phyloP scores from a whole-genome alignment of 148 eudicot genomes.

The Silene uniflora region DNA sequence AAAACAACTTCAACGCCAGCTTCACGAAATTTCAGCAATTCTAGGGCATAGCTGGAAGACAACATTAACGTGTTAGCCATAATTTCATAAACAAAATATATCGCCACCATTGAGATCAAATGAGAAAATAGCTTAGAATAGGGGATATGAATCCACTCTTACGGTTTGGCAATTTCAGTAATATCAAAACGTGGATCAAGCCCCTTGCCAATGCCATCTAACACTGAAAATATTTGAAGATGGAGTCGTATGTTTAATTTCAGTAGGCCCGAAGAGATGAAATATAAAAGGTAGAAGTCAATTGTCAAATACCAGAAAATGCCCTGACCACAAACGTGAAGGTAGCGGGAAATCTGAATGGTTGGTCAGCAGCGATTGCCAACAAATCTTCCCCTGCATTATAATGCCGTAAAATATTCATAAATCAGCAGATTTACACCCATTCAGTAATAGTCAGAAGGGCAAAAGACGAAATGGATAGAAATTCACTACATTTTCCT shows the following conservation, averaged over 20 bases:
- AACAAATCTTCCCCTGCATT: constrained; percentile 90
- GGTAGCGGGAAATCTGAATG: constrained; percentile 93
- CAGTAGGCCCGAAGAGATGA: not conserved
- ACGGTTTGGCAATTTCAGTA: constrained; percentile 98
- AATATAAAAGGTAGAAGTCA: constrained; percentile 13
- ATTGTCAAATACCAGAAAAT: constrained; percentile 48
- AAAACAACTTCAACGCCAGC: constrained; percentile 89
- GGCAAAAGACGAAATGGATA: too few relatives aligned
- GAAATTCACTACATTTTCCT: too few relatives aligned
- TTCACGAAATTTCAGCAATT: constrained; percentile 86
- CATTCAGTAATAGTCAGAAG: not conserved
- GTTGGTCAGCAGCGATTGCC: constrained; percentile 94
- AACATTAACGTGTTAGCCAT: constrained; percentile 20
- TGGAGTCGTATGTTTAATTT: not conserved
- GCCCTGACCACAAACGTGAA: constrained; percentile 63
- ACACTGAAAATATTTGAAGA: constrained; percentile 43
- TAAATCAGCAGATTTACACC: not conserved
- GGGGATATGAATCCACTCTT: constrained; percentile 31
- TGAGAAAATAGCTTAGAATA: not conserved
- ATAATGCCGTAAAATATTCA: constrained; percentile 15
- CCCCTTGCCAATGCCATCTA: constrained; percentile 99
- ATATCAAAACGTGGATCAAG: constrained; percentile 99
- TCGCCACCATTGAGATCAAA: not conserved
- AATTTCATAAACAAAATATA: not conserved
- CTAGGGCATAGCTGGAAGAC: constrained; percentile 76